Conservation (phyloP, 768 basidiomycete species). For the Suillus variegatus region DNA sequence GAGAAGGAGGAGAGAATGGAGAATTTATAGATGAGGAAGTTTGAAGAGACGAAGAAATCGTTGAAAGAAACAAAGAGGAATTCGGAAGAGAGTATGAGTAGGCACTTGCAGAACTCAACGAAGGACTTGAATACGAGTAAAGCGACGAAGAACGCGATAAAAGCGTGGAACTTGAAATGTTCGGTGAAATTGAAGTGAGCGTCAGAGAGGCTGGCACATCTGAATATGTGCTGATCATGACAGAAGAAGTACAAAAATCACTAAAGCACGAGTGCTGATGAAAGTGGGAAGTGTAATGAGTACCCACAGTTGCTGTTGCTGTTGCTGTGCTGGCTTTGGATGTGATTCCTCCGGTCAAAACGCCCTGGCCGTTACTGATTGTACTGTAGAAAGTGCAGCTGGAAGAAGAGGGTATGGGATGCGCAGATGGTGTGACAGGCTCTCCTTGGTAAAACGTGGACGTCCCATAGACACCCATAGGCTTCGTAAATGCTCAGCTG, state of each 20-base stretch:
- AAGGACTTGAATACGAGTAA: not conserved
- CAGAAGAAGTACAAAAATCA: constrained; percentile 7
- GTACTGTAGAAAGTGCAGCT: constrained; percentile 55
- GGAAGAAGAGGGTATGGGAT: constrained; percentile 59
- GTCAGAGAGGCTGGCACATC: not conserved
- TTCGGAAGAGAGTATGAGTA: not conserved
- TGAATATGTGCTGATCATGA: constrained; percentile 14
- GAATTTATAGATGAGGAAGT: not conserved
- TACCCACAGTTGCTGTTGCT: constrained; percentile 4
- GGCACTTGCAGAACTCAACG: constrained; percentile 6
- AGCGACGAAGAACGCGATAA: not conserved
- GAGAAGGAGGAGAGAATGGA: not conserved
- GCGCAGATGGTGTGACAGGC: constrained; percentile 52
- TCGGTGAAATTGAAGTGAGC: not conserved
- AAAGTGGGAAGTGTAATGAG: constrained; percentile 1
- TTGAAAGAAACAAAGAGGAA: not conserved
- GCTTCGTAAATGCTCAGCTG: constrained; percentile 30
- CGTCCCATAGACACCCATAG: constrained; percentile 68
- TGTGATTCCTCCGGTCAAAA: constrained; percentile 30
- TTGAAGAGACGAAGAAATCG: constrained; percentile 2
- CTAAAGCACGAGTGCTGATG: not conserved
- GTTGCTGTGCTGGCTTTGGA: constrained; percentile 11
- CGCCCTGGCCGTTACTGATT: constrained; percentile 46
- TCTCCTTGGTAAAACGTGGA: constrained; percentile 71
- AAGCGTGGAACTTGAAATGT: not conserved